Evolutionary conservation across 1,284 basidiomycete species (phyloP), one percentile per base, ranked within the genome.

Genomic region (Apiotrichum domesticum): DNA sequence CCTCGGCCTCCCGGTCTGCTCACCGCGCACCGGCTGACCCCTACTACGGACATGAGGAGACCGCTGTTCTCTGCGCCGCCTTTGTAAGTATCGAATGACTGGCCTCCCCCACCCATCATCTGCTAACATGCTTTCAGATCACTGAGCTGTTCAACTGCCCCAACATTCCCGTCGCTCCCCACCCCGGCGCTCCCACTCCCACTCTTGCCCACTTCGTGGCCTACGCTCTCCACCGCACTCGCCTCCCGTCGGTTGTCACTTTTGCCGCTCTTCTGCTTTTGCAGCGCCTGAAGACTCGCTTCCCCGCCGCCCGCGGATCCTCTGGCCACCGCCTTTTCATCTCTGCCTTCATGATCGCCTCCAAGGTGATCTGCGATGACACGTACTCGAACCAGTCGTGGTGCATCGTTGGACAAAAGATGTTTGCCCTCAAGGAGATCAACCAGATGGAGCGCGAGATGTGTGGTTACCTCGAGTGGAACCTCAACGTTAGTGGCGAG

Each of bases 361-460:
- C 67, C 49, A 77, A 78, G 62, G 72, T 77, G 15, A 89, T 93
- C 63, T 93, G 90, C 77, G 92, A 96, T 80, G 91, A 97, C 73
- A 96, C 92, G 0, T 95, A 94, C 71, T 92, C 89, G 14, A 96
- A 96, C 83, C 92, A 94, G 77, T 92, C 88, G 0, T 96, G 92
- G 92, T 85, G 85, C 21, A 88, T 96, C 51, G 92, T 96, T 48
- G 91, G 89, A 0, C 91, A 95, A 73, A 87, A 86, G 52, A 88
- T 94, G 85, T 95, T 94, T 68, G 84, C 85, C 1, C 76, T 95
- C 2, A 83, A 88, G 44, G 92, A 96, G 80, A 87, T 95, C 68
- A 95, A 96, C 74, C 91, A 94, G 80, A 94, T 95, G 91, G 90
- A 94, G 77, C 78, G 90, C 6, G 90, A 95, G 74, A 91, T 95